Evolutionary conservation across 805 yeast species (phyloP), one percentile per base, ranked within the genome.

Genomic region (Lipomyces lipofer): DNA sequence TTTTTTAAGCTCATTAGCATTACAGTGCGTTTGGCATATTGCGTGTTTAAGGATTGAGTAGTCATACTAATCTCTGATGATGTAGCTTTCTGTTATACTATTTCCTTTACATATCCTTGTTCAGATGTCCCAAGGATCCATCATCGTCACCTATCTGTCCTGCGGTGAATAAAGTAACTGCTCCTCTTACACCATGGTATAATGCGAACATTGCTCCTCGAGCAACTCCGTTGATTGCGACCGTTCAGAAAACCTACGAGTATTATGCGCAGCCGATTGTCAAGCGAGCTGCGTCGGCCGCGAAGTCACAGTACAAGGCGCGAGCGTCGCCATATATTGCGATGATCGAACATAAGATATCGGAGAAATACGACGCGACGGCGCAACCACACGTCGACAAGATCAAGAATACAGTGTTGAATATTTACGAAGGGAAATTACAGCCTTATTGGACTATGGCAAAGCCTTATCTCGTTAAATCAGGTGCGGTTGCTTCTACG

Each of bases 41-140:
- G 19, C 4, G 19, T 42, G n/a, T 6, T 39, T 15, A 10, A 21
- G 15, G 4, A n/a, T 17, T 39, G 28, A 21, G 19, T 40, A 12
- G 17, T 13, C 15, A 19, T 13, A 19, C 27, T 12, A 8, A 4
- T 30, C 6, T 12, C 29, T 32, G 15, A 21, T 19, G n/a, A 81
- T 1, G 91, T 82, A 68, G 55, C 22, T 8, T 36, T 2, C 40
- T 55, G 15, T 9, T 43, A 12, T 51, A 30, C 47, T 55, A 48
- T 21, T 10, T 47, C 5, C 33, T 55, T 27, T 55, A 51, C 43
- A 15, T 43, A 4, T 24, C 25, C 17, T 29, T 47, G 17, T 28
- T 28, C 47, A 29, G 30, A 36, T 55, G 59, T 9, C 59, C 56
- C 4, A 12, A 24, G 17, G 38, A 51, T 35, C 46, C 55, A 6